Percentiles rank a stretch among this genome's conserved stretches.
These are phyloP conservation scores for Erysimum cheiri DNA, from an alignment of 441 rosid genomes.

Conservation along the genomic window DNA sequence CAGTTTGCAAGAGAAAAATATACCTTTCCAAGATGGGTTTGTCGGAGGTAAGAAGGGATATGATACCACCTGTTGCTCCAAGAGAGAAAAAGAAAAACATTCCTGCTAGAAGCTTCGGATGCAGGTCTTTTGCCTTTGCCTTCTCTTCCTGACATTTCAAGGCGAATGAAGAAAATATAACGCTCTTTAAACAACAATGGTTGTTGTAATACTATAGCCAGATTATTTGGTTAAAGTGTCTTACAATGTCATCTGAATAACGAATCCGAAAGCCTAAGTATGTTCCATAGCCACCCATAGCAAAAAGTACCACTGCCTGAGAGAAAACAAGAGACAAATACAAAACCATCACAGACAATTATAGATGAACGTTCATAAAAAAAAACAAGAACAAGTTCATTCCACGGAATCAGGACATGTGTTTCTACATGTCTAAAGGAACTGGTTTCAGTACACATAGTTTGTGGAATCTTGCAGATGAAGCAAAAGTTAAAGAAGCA, in stretches of 20 bases:
- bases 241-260: conserved; percentile 76
- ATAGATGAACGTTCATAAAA: background rate
- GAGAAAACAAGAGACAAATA: background rate
- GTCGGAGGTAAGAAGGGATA: conserved; percentile 82
- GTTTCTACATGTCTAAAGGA: background rate
- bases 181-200: background rate
- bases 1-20: background rate
- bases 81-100: conserved; percentile 93
- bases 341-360: background rate
- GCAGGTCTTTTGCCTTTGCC: conserved; percentile 89
- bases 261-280: conserved; percentile 86
- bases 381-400: background rate
- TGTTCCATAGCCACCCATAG: conserved; percentile 97
- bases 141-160: conserved; percentile 70
- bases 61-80: conserved; percentile 95
- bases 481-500: background rate
- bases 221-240: background rate
- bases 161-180: background rate
- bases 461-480: conserved; percentile 2
- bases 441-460: background rate
- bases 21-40: conserved; percentile 86
- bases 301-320: conserved; percentile 94
- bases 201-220: conserved; percentile 3
- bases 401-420: background rate
- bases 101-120: conserved; percentile 89